Conservation (phyloP, 441 rosid species). For the Mallotus repandus region DNA sequence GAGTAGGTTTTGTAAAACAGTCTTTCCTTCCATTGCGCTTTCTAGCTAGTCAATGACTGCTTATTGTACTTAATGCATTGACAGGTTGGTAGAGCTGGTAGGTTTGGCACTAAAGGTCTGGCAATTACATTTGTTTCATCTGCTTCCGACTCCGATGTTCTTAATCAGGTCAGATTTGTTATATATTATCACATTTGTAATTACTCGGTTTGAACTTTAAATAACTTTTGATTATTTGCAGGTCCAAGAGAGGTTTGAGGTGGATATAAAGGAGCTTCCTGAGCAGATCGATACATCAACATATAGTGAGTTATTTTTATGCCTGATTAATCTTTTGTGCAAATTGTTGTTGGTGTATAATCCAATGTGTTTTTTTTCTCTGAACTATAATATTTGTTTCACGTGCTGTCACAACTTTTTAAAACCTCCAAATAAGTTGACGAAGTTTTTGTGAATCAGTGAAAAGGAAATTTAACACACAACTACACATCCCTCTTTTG, state of each 20-base stretch:
- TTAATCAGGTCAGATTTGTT: slow-evolving; percentile 65
- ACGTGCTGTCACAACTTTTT: no score
- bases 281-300: slow-evolving; percentile 98
- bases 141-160: slow-evolving; percentile 82
- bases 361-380: not conserved
- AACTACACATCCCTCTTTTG: no score
- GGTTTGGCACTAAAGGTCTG: slow-evolving; percentile 98
- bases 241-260: slow-evolving; percentile 98
- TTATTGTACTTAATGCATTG: not conserved
- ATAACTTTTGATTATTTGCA: slow-evolving; percentile 24
- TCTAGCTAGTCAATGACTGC: not conserved
- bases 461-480: no score
- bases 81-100: slow-evolving; percentile 98
- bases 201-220: not conserved
- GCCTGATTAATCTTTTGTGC: not conserved
- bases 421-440: no score
- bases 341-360: not conserved
- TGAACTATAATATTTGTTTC: not conserved
- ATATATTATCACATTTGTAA: not conserved
- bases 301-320: slow-evolving; percentile 60
- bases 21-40: not conserved
- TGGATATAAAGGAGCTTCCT: slow-evolving; percentile 96
- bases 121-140: slow-evolving; percentile 96
- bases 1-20: slow-evolving; percentile 42
- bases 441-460: no score